phyloP scores from a whole-genome alignment of 2,329 filamentous ascomycete species.

The Tolypocladium sp. region DNA sequence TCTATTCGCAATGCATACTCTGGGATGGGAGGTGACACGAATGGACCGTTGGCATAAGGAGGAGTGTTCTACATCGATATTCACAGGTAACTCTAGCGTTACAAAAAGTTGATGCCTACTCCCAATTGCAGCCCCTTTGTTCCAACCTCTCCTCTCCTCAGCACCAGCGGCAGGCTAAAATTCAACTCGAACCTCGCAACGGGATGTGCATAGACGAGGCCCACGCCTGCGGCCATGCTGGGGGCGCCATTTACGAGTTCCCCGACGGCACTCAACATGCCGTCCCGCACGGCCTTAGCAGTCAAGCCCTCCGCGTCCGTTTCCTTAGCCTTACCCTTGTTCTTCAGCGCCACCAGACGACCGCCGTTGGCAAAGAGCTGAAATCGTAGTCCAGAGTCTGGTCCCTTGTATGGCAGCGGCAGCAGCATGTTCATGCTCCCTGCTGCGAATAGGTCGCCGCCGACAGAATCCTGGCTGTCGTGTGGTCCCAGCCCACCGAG shows the following conservation, averaged over 20 bases:
- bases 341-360: conserved; percentile 67
- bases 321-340: conserved; percentile 39
- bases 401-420: conserved; percentile 72
- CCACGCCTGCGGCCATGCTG: conserved; percentile 78
- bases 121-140: conserved; percentile 90
- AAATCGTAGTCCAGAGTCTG: conserved; percentile 74
- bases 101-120: conserved; percentile 95
- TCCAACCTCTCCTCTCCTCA: conserved; percentile 74
- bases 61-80: conserved; percentile 1
- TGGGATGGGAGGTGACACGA: background rate
- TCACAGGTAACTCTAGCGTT: conserved; percentile 16
- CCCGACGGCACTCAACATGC: conserved; percentile 52
- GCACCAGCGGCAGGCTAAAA: conserved; percentile 77
- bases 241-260: conserved; percentile 70
- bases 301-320: conserved; percentile 22
- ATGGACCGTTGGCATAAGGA: background rate
- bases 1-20: too few species aligned
- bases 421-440: conserved; percentile 79
- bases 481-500: conserved; percentile 81
- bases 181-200: conserved; percentile 93
- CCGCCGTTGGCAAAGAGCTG: conserved; percentile 91
- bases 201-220: conserved; percentile 89
- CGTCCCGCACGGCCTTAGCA: conserved; percentile 36
- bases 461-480: conserved; percentile 77
- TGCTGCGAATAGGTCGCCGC: conserved; percentile 86